Base-by-base conservation (phyloP, 805 yeast genomes). In the Saccharomyces mikatae region DNA sequence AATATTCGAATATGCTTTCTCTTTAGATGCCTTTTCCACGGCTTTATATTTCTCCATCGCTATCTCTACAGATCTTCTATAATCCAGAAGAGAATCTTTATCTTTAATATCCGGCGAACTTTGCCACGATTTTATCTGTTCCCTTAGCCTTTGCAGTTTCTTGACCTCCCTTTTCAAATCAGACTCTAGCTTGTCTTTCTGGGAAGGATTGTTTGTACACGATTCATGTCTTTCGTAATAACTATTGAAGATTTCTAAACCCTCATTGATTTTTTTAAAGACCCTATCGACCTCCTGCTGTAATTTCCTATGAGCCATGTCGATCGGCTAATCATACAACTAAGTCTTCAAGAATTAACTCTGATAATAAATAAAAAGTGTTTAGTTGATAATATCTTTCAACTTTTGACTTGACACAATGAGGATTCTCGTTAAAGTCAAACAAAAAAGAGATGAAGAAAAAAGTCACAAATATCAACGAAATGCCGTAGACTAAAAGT, bases 11-110 rank as follows among this genome's bases (percentile, higher is more conserved):
- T 88, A 92, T 26, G 96, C 97, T 71, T 92, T 92, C 54, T 95
- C 91, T 73, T 92, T 92, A 74, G 89, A 86, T 53, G 87, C 87
- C 71, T 90, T 89, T 71, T 92, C 99, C 60, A 91, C 91, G 53
- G 90, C 96, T 70, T 92, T 94, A 73, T 92, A 92, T 66, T 90
- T 81, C 71, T 92, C 99, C 99, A 92, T 92, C 56, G 96, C 95
- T 58, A 76, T 74, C 60, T 81, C 85, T 54, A 86, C 87, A 41
- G 82, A 70, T 64, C 80, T 75, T 60, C 94, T 76, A 65, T 90
- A 87, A 64, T 92, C 97, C 54, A 86, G 77, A 57, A 89, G 76
- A 17, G 86, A 79, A 65, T 87, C 90, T 70, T 91, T 95, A 64
- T 92, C 95, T 68, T 94, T 90, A 54, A 92, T 89, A 54, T 91